phyloP scores from a whole-genome alignment of 2,329 filamentous ascomycete genomes.

The Aureobasidium sp. region DNA sequence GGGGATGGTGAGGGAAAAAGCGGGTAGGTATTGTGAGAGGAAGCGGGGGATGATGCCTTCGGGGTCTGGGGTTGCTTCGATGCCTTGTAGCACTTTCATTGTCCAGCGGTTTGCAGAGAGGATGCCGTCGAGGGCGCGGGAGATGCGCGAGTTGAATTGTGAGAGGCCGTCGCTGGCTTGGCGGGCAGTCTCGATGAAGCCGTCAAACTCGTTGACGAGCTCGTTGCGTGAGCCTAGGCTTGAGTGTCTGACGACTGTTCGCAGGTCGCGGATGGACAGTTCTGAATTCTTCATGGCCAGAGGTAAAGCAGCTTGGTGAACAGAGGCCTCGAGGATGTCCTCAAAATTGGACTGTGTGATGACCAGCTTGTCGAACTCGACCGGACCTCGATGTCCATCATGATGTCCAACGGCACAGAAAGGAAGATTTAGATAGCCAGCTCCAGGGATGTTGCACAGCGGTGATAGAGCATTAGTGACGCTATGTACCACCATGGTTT shows the following conservation, averaged over 20 bases:
- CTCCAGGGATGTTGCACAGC: slow-evolving; percentile 62
- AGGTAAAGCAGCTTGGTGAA: slow-evolving; percentile 60
- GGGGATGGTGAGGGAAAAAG: slow-evolving; percentile 57
- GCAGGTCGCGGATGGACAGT: slow-evolving; percentile 65
- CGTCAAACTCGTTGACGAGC: slow-evolving; percentile 67
- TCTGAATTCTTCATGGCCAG: slow-evolving; percentile 75
- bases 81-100: slow-evolving; percentile 57
- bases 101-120: slow-evolving; percentile 73
- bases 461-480: slow-evolving; percentile 58
- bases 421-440: slow-evolving; percentile 53
- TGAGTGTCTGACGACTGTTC: slow-evolving; percentile 64
- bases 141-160: slow-evolving; percentile 70
- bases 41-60: slow-evolving; percentile 36
- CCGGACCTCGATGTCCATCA: slow-evolving; percentile 24
- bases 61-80: slow-evolving; percentile 41
- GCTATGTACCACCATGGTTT: slow-evolving; percentile 57
- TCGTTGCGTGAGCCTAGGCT: slow-evolving; percentile 61
- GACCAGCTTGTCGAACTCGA: slow-evolving; percentile 71
- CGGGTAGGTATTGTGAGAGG: slow-evolving; percentile 38
- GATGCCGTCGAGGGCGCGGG: slow-evolving; percentile 65
- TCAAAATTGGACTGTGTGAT: slow-evolving; percentile 69
- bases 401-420: slow-evolving; percentile 46
- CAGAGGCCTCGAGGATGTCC: slow-evolving; percentile 62
- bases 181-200: slow-evolving; percentile 64
- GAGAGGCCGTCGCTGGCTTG: slow-evolving; percentile 61